These are phyloP conservation scores for Eucalyptus pumila DNA, from an alignment of 345 rosid genomes.

Conservation along the genomic window DNA sequence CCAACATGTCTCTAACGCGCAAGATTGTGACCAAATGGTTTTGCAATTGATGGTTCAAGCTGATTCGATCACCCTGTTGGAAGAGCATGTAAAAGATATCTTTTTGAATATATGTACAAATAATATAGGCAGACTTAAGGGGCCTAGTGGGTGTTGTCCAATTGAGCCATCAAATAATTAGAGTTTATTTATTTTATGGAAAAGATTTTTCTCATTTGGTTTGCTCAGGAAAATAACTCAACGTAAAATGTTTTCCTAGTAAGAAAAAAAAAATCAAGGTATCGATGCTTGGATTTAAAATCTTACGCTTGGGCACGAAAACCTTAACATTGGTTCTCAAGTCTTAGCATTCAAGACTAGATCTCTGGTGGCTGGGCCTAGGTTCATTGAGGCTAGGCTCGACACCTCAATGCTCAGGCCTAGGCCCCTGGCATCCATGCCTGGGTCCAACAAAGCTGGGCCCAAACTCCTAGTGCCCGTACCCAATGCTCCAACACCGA, in stretches of 20 bases:
- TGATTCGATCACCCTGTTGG: not conserved
- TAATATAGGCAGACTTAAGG: not conserved
- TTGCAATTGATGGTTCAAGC: not conserved
- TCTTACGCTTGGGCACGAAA: not conserved
- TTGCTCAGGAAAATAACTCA: no score
- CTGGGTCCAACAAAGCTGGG: accelerated
- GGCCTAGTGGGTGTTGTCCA: not conserved
- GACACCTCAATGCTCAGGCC: not conserved
- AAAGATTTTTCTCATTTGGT: no score
- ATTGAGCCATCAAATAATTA: not conserved
- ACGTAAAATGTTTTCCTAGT: no score
- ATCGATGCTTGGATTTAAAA: no score
- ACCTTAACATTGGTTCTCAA: not conserved
- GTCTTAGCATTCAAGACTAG: not conserved
- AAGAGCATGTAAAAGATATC: not conserved
- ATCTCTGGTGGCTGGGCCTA: not conserved
- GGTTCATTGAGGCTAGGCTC: not conserved
- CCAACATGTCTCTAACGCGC: not conserved
- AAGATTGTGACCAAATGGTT: not conserved
- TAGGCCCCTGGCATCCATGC: not conserved
- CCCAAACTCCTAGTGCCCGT: not conserved
- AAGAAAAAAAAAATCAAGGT: no score
- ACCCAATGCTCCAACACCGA: no score
- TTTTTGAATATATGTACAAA: not conserved
- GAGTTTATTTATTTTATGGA: no score